Base-by-base conservation (phyloP, 2,329 filamentous ascomycete genomes). In the Seiridium unicorne region DNA sequence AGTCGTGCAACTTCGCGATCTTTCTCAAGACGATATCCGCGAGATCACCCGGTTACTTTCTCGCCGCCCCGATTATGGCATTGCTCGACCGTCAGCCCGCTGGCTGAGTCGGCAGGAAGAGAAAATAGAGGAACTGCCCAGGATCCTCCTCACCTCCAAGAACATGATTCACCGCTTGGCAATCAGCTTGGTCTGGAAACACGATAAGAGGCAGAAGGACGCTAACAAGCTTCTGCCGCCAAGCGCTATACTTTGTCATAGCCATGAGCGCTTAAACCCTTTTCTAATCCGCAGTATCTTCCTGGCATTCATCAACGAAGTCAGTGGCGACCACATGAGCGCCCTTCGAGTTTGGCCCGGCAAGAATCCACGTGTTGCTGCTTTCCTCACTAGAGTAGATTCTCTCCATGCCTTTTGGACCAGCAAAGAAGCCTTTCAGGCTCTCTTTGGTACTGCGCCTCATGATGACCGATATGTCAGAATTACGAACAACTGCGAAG, bases 401-500 rank as follows among this genome's bases (percentile, higher is more conserved):
- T 66, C 67, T 18, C 68, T 77, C 31, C 65, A 70, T 6, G 72
- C 71, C 5, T 66, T 81, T 26, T 81, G 79, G 76, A 73, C 81
- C 13, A 64, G 69, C 1, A 65, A 69, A 1, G 56, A 66, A 0
- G 64, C 74, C 3, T 82, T 81, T 61, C 61, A 65, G 18, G 47
- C 66, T 10, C 62, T 72, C 3, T 81, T 76, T 62, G 69, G 69
- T 4, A 61, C 57, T 18, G 44, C 70, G 3, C 70, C 72, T 1
- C 70, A 74, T n/a, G 66, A 74, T 1, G 56, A 57, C 35, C 64
- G 63, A 51, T 68, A 63, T 31, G 66, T 73, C 42, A 65, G 62
- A 9, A 69, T 80, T 3, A 59, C 62, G 36, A 73, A 68, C 5
- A 70, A 73, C 11, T 87, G 84, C 62, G 79, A 84, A 65, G 83